These are phyloP conservation scores for Elsinoe australis DNA, from an alignment of 2,329 filamentous ascomycete species.

Conservation along the genomic window DNA sequence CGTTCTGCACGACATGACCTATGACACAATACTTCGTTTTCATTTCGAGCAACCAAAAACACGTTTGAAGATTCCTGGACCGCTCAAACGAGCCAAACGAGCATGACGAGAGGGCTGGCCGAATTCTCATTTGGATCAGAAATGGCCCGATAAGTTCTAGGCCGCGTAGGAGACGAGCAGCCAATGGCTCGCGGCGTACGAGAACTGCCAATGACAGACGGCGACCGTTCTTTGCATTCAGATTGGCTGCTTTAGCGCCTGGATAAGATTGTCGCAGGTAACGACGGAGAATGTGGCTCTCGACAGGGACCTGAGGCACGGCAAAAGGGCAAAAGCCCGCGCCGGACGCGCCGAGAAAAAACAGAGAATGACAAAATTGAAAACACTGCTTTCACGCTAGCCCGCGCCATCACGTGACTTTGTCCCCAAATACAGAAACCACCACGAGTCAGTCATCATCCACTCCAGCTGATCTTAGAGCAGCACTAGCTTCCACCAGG, in stretches of 20 bases:
- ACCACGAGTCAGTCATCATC: conserved; percentile 2
- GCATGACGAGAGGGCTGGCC: conserved; percentile 16
- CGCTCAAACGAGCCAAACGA: conserved; percentile 1
- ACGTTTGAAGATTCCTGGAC: conserved; percentile 3
- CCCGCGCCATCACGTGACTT: conserved; percentile 10
- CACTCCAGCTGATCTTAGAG: too few relatives aligned
- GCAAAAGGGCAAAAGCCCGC: conserved; percentile 1
- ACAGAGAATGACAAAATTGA: conserved; percentile 2
- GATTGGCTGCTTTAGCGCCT: conserved; percentile 17
- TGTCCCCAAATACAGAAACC: neutral
- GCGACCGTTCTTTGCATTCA: conserved; percentile 2
- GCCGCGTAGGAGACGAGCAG: neutral
- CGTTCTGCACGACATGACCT: neutral
- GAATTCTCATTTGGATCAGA: conserved; percentile 1
- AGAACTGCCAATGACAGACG: conserved; percentile 14
- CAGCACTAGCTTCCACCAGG: too few relatives aligned
- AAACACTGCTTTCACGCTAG: conserved; percentile 12
- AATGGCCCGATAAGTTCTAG: conserved; percentile 10
- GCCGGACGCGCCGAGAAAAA: conserved; percentile 13
- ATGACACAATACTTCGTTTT: neutral
- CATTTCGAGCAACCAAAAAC: neutral
- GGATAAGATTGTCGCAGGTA: conserved; percentile 18
- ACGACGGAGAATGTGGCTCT: conserved; percentile 16
- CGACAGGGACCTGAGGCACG: neutral
- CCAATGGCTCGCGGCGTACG: conserved; percentile 5